Conservation (phyloP, 495 filamentous ascomycete genomes). For the Wilcoxina mikolae region DNA sequence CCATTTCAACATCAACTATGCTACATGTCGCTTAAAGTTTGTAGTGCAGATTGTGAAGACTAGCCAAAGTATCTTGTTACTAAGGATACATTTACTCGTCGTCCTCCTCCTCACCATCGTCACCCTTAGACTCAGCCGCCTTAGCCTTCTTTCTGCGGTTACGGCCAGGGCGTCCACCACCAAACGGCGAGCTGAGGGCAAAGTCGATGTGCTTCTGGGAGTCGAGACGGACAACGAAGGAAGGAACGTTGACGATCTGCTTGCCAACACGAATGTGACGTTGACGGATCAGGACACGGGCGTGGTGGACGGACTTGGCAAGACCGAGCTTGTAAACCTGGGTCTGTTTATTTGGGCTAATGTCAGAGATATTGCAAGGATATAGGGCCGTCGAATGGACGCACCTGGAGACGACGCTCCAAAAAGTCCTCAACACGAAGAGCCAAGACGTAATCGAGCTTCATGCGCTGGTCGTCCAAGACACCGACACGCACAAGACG, state of each 20-base stretch:
- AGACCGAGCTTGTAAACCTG: slow-evolving; percentile 99
- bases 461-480: slow-evolving; percentile 99
- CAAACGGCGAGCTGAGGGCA: slow-evolving; percentile 88
- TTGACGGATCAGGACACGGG: slow-evolving; percentile 97
- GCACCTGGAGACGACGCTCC: slow-evolving; percentile 72
- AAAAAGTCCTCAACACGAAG: slow-evolving; percentile 97
- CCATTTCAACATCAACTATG: background rate
- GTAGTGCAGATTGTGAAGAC: background rate
- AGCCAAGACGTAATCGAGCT: slow-evolving; percentile 99
- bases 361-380: background rate
- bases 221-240: slow-evolving; percentile 97
- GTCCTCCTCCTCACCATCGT: slow-evolving; percentile 82
- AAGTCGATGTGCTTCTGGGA: slow-evolving; percentile 99
- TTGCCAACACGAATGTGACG: slow-evolving; percentile 99
- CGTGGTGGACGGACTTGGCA: slow-evolving; percentile 99
- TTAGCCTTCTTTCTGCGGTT: slow-evolving; percentile 98
- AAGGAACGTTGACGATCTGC: slow-evolving; percentile 99
- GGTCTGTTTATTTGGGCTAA: slow-evolving; percentile 59
- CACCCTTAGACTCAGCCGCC: slow-evolving; percentile 82
- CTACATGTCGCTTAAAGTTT: background rate
- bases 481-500: slow-evolving; percentile 99
- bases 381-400: background rate
- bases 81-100: slow-evolving; percentile 37
- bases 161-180: slow-evolving; percentile 90
- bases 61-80: background rate